These are phyloP conservation scores for Massospora cicadina DNA, from an alignment of 371 early-diverging fungal species.

Conservation along the genomic window DNA sequence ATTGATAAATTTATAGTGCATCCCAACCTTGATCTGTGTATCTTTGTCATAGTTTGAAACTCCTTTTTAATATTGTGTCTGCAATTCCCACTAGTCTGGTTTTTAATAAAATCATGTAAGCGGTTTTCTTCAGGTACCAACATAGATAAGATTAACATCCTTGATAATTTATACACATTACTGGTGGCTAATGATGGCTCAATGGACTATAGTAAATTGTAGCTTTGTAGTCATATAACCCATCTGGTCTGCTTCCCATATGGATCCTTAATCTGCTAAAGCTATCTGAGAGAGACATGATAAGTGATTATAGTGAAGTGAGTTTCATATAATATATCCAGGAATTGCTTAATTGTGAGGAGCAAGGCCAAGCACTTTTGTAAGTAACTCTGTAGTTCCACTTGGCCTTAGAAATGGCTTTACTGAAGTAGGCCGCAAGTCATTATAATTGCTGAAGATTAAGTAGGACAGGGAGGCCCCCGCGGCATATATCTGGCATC, in stretches of 20 bases:
- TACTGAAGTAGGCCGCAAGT: background rate
- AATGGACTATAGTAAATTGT: background rate
- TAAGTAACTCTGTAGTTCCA: background rate
- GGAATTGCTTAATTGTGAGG: background rate
- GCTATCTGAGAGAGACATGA: background rate
- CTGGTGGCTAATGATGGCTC: no score
- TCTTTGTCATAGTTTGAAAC: no score
- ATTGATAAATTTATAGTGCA: no score
- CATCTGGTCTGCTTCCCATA: background rate
- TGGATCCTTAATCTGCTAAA: background rate
- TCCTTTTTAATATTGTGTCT: no score
- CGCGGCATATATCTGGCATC: background rate
- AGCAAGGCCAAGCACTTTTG: background rate
- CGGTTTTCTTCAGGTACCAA: no score
- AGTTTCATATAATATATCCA: background rate
- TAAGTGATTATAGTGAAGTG: background rate
- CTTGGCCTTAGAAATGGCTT: background rate
- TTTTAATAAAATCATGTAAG: no score
- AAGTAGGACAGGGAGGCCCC: background rate
- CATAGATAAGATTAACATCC: no score
- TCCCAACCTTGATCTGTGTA: no score
- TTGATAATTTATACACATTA: no score
- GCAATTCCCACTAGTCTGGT: no score
- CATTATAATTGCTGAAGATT: background rate
- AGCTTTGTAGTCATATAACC: background rate